phyloP scores from a whole-genome alignment of 2,329 filamentous ascomycete genomes.

The Aspergillus sp. region DNA sequence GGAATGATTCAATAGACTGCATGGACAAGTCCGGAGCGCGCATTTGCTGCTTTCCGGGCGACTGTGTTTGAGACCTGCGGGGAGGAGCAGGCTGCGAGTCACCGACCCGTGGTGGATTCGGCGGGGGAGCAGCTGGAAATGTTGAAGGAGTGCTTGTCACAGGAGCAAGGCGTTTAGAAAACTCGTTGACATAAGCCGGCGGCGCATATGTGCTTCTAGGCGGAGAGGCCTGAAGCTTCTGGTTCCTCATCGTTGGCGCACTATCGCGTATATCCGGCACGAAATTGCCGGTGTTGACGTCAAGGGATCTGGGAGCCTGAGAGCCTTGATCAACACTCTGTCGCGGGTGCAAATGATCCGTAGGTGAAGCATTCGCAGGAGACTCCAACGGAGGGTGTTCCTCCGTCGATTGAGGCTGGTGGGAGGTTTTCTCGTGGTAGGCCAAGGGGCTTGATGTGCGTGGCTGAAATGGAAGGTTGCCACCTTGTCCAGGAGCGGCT shows the following conservation, averaged over 20 bases:
- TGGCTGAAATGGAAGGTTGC: conserved; percentile 48
- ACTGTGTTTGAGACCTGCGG: conserved; percentile 48
- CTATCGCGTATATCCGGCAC: conserved; percentile 3
- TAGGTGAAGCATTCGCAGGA: conserved; percentile 14
- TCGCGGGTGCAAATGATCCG: conserved; percentile 11
- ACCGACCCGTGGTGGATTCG: conserved; percentile 15
- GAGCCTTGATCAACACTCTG: conserved; percentile 12
- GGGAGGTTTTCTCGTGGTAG: conserved; percentile 35
- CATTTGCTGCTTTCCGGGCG: conserved; percentile 44
- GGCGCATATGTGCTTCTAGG: conserved; percentile 25
- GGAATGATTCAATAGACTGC: conserved; percentile 37
- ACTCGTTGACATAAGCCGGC: conserved; percentile 22
- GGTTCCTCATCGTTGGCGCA: conserved; percentile 4
- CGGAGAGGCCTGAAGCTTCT: conserved; percentile 17
- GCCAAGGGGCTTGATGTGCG: conserved; percentile 57
- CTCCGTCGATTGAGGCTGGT: conserved; percentile 17
- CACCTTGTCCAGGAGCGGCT: conserved; percentile 15
- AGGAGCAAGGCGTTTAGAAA: conserved; percentile 21
- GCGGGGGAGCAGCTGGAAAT: conserved; percentile 4
- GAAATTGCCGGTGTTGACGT: conserved; percentile 3
- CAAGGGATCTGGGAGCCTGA: conserved; percentile 4
- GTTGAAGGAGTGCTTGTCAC: conserved; percentile 7
- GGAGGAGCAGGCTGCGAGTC: conserved; percentile 31
- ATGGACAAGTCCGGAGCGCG: conserved; percentile 38
- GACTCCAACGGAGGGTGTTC: conserved; percentile 17